Evolutionary conservation across 768 basidiomycete genomes (phyloP).

Genomic region (Lentinula detonsa): DNA sequence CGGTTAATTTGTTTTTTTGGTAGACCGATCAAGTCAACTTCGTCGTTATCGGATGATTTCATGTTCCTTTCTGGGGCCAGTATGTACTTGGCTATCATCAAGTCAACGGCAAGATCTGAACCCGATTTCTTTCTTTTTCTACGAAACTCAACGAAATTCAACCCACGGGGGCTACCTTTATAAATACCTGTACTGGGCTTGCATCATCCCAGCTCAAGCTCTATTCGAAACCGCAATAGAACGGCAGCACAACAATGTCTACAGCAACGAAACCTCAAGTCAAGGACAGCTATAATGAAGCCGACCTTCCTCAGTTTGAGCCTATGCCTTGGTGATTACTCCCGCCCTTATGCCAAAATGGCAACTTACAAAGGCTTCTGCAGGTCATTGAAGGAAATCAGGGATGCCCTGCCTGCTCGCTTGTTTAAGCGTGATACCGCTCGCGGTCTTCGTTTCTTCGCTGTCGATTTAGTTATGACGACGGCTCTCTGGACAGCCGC

Average conservation of each 20-base stretch:
- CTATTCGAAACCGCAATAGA: slow-evolving; percentile 2
- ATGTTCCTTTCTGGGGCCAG: background rate
- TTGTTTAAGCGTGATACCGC: slow-evolving; percentile 37
- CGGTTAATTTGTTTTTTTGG: background rate
- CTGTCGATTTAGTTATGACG: slow-evolving; percentile 41
- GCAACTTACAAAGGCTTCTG: background rate
- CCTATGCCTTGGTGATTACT: slow-evolving; percentile 41
- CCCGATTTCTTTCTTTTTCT: background rate
- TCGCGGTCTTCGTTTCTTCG: slow-evolving; percentile 34
- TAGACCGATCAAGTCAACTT: background rate
- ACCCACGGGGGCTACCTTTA: slow-evolving; percentile 3
- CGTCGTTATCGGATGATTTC: background rate
- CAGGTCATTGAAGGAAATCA: slow-evolving; percentile 46
- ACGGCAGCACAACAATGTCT: slow-evolving; percentile 1
- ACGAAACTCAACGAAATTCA: background rate
- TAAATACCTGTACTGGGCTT: slow-evolving; percentile 1
- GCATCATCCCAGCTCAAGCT: background rate
- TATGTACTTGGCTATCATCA: background rate
- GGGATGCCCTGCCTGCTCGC: slow-evolving; percentile 39
- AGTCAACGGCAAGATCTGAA: background rate
- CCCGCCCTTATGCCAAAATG: background rate
- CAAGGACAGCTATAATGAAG: slow-evolving; percentile 18
- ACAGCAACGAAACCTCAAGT: slow-evolving; percentile 1
- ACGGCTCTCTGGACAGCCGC: slow-evolving; percentile 36
- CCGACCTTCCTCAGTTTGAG: slow-evolving; percentile 33